Conservation (phyloP, 768 basidiomycete genomes). For the Dioszegia hungarica region DNA sequence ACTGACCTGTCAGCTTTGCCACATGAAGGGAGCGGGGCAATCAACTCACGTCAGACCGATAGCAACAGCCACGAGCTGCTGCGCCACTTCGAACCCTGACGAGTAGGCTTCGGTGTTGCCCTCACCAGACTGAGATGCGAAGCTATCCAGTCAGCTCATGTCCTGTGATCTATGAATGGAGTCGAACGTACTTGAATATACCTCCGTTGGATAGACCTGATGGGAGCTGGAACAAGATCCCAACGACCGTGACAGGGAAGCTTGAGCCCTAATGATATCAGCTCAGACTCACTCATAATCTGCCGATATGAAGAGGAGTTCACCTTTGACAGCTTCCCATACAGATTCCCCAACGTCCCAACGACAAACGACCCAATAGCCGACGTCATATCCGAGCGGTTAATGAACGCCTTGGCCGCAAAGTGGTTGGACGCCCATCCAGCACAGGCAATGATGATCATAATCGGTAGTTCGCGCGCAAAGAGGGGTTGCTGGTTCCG, state of each 20-base stretch:
- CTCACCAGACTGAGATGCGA: conserved; percentile 38
- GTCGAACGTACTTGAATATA: conserved; percentile 57
- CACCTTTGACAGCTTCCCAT: conserved; percentile 66
- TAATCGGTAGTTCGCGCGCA: conserved; percentile 50
- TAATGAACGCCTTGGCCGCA: conserved; percentile 58
- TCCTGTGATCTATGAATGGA: no score
- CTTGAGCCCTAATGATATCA: conserved; percentile 51
- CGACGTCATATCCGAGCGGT: conserved; percentile 70
- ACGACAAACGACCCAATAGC: conserved; percentile 79
- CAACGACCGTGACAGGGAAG: conserved; percentile 76
- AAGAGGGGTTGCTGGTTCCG: conserved; percentile 51
- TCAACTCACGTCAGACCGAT: conserved; percentile 55
- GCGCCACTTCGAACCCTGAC: conserved; percentile 60
- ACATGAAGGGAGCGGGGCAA: background rate
- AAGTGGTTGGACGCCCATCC: conserved; percentile 78
- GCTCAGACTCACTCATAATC: background rate
- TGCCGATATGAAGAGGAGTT: background rate
- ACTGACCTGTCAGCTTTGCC: conserved; percentile 53
- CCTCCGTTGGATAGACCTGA: conserved; percentile 76
- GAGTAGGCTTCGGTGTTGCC: conserved; percentile 55
- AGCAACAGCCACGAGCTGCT: conserved; percentile 70
- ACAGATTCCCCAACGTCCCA: conserved; percentile 71
- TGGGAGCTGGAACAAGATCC: conserved; percentile 78
- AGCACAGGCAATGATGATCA: conserved; percentile 59
- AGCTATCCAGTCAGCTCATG: conserved; percentile 4